A percentile compares a stretch with the other conserved stretches of the same genome.
These are phyloP conservation scores for Microbotryomycetes sp. DNA, from an alignment of 1,284 basidiomycete genomes.

Conservation along the genomic window DNA sequence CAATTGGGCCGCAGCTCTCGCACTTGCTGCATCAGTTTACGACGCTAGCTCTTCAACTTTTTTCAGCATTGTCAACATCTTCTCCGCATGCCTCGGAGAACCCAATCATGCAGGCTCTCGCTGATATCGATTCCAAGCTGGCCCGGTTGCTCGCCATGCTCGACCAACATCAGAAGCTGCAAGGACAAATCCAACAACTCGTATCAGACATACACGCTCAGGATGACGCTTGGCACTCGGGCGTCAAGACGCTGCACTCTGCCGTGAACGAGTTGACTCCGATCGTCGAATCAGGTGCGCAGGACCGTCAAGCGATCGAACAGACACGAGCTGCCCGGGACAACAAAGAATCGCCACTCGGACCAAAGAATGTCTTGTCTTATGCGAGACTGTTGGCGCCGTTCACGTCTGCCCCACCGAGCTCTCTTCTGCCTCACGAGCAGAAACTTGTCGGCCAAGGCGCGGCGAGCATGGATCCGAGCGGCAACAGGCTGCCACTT, in stretches of 20 bases:
- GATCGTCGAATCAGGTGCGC: conserved; percentile 12
- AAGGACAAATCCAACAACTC: conserved; percentile 11
- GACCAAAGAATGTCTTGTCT: conserved; percentile 27
- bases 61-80: conserved; percentile 11
- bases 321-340: not conserved
- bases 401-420: conserved; percentile 36
- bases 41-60: conserved; percentile 16
- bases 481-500: conserved; percentile 24
- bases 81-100: not conserved
- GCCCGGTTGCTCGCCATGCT: conserved; percentile 8
- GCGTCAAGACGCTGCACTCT: not conserved
- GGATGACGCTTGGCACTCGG: not conserved
- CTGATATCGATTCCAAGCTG: conserved; percentile 12
- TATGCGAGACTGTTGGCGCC: conserved; percentile 35
- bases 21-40: conserved; percentile 20
- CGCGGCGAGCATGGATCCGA: conserved; percentile 20
- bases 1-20: conserved; percentile 17
- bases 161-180: conserved; percentile 12
- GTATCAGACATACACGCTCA: not conserved
- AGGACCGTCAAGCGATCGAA: conserved; percentile 14
- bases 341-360: conserved; percentile 8
- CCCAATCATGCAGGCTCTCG: conserved; percentile 8
- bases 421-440: conserved; percentile 12
- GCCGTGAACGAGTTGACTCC: conserved; percentile 6
- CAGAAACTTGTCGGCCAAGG: conserved; percentile 10